Conservation (phyloP, 805 yeast species). For the Wilhelminamyces savonicus region DNA sequence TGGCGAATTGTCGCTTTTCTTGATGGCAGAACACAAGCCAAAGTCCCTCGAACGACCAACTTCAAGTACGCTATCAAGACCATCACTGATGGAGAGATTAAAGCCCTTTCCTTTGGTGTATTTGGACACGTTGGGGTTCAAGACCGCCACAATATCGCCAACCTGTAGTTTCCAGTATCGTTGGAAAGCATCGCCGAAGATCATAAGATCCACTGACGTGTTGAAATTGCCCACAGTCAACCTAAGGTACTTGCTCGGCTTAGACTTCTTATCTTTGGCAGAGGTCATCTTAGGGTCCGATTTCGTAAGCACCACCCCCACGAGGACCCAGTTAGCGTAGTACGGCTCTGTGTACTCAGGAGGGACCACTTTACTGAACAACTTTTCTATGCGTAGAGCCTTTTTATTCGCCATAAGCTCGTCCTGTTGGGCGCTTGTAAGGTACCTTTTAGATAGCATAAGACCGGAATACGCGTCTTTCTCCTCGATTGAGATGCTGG, state of each 20-base stretch:
- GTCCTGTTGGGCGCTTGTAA: conserved; percentile 1
- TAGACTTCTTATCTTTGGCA: conserved; percentile 17
- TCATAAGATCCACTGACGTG: conserved; percentile 49
- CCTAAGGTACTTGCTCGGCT: conserved; percentile 46
- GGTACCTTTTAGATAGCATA: conserved; percentile 6
- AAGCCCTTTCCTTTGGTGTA: conserved; percentile 29
- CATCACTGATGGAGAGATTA: conserved; percentile 48
- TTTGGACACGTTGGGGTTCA: conserved; percentile 62
- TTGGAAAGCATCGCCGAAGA: conserved; percentile 64
- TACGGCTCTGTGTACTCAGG: conserved; percentile 63
- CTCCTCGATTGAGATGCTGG: conserved; percentile 1
- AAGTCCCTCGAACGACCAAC: conserved; percentile 66
- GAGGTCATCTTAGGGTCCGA: conserved; percentile 42
- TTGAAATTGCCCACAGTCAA: conserved; percentile 65
- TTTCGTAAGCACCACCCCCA: conserved; percentile 65
- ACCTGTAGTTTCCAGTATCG: conserved; percentile 66
- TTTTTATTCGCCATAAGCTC: conserved; percentile 43
- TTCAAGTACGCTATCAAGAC: conserved; percentile 52
- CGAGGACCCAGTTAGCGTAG: conserved; percentile 70
- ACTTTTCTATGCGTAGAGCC: conserved; percentile 49
- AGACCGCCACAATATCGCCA: conserved; percentile 68
- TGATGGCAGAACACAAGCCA: conserved; percentile 56
- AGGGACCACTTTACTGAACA: conserved; percentile 59
- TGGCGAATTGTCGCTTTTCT: conserved; percentile 34
- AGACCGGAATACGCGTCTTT: conserved; percentile 6